Evolutionary conservation across 176 grass and related monocot genomes (phyloP).

Genomic region (Musa acuminata): DNA sequence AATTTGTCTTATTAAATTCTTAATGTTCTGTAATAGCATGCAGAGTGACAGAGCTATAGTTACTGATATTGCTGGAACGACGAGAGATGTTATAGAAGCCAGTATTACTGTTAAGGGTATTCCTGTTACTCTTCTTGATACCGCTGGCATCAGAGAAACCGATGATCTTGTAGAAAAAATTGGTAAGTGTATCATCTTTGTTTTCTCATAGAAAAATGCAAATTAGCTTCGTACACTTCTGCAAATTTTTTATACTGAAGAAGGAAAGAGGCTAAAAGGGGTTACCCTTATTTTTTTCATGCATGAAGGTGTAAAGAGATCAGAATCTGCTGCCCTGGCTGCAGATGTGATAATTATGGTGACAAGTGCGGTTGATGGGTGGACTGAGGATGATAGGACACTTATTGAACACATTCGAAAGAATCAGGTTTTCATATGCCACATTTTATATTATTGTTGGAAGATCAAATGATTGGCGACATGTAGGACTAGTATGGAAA

Average conservation of each 20-base stretch:
- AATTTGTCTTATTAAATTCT: slow-evolving; percentile 39
- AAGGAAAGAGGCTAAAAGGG: background rate
- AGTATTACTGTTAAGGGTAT: slow-evolving; percentile 65
- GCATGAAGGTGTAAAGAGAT: slow-evolving; percentile 62
- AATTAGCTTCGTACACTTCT: background rate
- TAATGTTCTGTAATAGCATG: slow-evolving; percentile 57
- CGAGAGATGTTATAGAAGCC: slow-evolving; percentile 88
- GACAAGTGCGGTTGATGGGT: slow-evolving; percentile 91
- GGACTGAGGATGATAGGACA: slow-evolving; percentile 67
- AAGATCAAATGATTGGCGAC: background rate
- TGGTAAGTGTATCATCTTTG: slow-evolving; percentile 31
- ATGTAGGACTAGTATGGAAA: background rate
- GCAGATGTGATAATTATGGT: slow-evolving; percentile 88
- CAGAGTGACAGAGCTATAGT: slow-evolving; percentile 99
- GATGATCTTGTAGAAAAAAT: slow-evolving; percentile 87
- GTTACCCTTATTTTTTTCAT: slow-evolving; percentile 20
- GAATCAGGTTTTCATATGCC: slow-evolving; percentile 41
- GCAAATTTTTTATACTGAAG: background rate
- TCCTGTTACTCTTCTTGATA: slow-evolving; percentile 83
- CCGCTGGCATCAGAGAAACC: slow-evolving; percentile 89
- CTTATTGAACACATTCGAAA: slow-evolving; percentile 53
- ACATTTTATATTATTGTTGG: too few species aligned
- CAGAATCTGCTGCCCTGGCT: slow-evolving; percentile 72
- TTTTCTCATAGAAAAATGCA: background rate
- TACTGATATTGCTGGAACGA: slow-evolving; percentile 93